phyloP scores from a whole-genome alignment of 805 yeast genomes.

The Lachancea kluyveri region DNA sequence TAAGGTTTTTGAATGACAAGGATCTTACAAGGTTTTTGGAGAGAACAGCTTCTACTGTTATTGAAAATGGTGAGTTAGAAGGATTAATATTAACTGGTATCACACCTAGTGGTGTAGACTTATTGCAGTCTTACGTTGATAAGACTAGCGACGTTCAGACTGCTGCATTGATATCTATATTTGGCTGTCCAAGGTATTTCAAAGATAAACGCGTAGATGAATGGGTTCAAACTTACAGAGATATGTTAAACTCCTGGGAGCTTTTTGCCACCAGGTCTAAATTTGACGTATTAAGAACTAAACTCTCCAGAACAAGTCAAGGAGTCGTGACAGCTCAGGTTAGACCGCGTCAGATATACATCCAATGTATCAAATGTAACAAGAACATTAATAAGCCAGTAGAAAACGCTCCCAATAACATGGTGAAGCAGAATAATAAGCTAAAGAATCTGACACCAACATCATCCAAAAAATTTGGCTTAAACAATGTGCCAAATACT shows the following conservation, averaged over 20 bases:
- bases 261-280: conserved; percentile 72
- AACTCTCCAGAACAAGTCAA: conserved; percentile 46
- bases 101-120: conserved; percentile 74
- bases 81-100: conserved; percentile 90
- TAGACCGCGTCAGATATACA: conserved; percentile 65
- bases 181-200: conserved; percentile 81
- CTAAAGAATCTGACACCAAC: conserved; percentile 9
- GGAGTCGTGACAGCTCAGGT: conserved; percentile 45
- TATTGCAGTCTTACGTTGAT: conserved; percentile 82
- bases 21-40: conserved; percentile 70
- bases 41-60: conserved; percentile 63
- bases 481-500: conserved; percentile 10
- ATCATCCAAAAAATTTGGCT: conserved; percentile 8
- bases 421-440: conserved; percentile 10
- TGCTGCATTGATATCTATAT: conserved; percentile 74
- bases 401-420: conserved; percentile 4
- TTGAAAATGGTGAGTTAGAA: conserved; percentile 77
- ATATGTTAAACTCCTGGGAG: conserved; percentile 72
- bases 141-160: conserved; percentile 89
- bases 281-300: conserved; percentile 75
- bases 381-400: conserved; percentile 49
- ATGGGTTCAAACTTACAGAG: conserved; percentile 72
- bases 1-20: conserved; percentile 74
- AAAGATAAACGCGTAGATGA: conserved; percentile 62
- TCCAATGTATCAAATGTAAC: conserved; percentile 81